Base-by-base conservation (phyloP, 2,329 filamentous ascomycete genomes). In the Colletotrichum destructivum region DNA sequence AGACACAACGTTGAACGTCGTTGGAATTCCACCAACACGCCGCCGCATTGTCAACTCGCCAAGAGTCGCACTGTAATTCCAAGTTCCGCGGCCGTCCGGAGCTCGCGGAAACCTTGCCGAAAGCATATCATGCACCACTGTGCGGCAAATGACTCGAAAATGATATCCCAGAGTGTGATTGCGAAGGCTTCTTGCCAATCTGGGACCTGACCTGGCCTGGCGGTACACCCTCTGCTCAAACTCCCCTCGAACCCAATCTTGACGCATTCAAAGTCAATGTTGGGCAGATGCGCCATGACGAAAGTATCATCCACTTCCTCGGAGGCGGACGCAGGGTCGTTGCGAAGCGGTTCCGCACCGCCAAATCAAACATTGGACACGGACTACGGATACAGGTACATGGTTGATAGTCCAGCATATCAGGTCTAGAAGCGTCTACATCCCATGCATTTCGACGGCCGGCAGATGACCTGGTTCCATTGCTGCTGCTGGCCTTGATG, bases 391-490 rank as follows among this genome's bases (percentile, higher is more conserved):
- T 38, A 38, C 35, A 3, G 35, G 35, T 38, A 38, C 35, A 38
- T 2, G 35, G 35, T 38, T 38, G 40, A 62, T 26, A 57, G 42
- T 57, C 63, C 68, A 71, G 44, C 54, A 61, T 26, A 47, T 18
- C 15, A 56, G 42, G 56, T 38, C 63, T 44, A 51, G 51, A 23
- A 51, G 49, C 62, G 35, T n/a, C 40, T 26, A n/a, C 38, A 40
- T 46, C 56, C 68, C 56, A 40, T 71, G 42, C 63, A 47, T 35
- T 11, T 21, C 35, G 2, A 46, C 44, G 56, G 56, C 68, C 44
- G 63, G 63, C 68, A 67, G 42, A 71, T 71, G 63, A 57, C 68
- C 44, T 55, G 47, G 52, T 46, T 57, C 60, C 52, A 47, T 65
- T 44, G 60, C 26, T 26, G 60, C 26, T 26, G 26, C 66, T 38